A percentile compares a stretch with the other conserved stretches of the same genome.
phyloP scores from a whole-genome alignment of 345 rosid species.

The Carallia pectinifolia region DNA sequence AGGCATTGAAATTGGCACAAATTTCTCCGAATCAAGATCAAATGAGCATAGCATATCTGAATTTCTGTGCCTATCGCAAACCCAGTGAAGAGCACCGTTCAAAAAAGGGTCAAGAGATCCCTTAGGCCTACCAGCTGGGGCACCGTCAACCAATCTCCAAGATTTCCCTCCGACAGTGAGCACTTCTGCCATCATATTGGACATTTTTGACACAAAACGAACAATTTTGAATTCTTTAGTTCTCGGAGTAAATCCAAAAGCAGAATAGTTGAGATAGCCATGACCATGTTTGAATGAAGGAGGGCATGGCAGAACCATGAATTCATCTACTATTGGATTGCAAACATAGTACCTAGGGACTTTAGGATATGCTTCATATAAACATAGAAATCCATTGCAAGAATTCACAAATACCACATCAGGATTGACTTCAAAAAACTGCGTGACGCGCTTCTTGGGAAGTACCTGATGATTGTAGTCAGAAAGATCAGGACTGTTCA shows the following conservation, averaged over 20 bases:
- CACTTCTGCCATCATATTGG: background rate
- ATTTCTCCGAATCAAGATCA: background rate
- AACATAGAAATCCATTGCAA: constrained; percentile 3
- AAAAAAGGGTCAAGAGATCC: constrained; percentile 3
- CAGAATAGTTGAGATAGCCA: background rate
- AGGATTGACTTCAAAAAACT: background rate
- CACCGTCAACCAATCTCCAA: background rate
- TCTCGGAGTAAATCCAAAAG: background rate
- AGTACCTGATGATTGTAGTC: background rate
- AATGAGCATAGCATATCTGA: background rate
- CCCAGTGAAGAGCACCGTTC: constrained; percentile 1
- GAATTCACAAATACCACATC: constrained; percentile 1
- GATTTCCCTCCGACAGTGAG: background rate
- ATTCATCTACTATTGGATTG: background rate
- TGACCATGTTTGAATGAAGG: background rate
- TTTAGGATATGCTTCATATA: background rate
- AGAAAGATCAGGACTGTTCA: constrained; percentile 3
- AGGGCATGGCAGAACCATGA: background rate
- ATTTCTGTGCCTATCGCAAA: background rate
- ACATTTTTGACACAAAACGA: constrained; percentile 2
- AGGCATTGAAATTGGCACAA: background rate
- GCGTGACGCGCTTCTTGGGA: background rate
- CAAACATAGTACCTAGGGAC: background rate
- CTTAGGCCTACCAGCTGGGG: background rate
- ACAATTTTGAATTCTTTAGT: background rate